Evolutionary conservation across 73 alveolate genomes (phyloP).

Genomic region (Tetrahymena elliotti): DNA sequence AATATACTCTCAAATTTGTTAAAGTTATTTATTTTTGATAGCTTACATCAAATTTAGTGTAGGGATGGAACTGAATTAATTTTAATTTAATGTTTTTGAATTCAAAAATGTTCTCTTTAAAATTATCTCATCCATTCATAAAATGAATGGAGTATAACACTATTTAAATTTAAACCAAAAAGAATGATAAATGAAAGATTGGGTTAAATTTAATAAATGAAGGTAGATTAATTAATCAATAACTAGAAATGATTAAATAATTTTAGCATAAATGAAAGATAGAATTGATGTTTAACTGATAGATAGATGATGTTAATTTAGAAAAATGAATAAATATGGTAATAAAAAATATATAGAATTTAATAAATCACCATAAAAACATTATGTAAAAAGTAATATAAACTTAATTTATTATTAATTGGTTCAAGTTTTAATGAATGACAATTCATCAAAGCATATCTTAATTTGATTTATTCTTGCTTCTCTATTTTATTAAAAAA

Average conservation of each 20-base stretch:
- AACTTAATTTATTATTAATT: too few relatives aligned
- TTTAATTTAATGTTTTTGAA: too few relatives aligned
- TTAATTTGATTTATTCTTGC: neutral
- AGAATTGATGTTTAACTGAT: too few relatives aligned
- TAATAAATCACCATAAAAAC: neutral
- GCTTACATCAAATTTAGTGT: too few relatives aligned
- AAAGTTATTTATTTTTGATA: too few relatives aligned
- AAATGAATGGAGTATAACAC: neutral
- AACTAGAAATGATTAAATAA: too few relatives aligned
- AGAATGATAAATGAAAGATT: neutral
- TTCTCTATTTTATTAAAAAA: neutral
- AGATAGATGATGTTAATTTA: neutral
- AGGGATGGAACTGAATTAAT: too few relatives aligned
- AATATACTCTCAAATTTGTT: too few relatives aligned
- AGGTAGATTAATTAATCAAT: neutral
- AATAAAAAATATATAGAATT: too few relatives aligned
- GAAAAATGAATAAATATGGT: neutral
- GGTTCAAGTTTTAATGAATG: neutral
- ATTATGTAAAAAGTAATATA: neutral
- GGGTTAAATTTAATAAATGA: neutral
- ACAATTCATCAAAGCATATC: neutral
- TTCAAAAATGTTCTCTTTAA: too few relatives aligned
- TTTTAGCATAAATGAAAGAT: neutral
- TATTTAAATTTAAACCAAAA: neutral
- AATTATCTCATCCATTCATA: neutral